These are phyloP conservation scores for Elasticomyces elasticus DNA, from an alignment of 495 filamentous ascomycete species.

Conservation along the genomic window DNA sequence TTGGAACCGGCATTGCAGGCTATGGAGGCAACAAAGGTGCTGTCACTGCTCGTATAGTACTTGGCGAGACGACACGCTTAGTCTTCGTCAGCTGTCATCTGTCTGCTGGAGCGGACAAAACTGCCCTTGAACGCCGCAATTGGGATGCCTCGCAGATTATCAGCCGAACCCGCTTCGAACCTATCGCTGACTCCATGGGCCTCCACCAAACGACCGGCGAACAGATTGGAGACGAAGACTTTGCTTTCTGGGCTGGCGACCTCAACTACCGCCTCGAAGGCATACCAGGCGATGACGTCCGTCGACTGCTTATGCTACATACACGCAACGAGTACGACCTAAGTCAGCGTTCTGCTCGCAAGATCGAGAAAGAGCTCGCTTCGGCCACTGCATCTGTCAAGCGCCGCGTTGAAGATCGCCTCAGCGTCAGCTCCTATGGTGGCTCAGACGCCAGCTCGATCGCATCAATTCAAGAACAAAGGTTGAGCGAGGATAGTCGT, in stretches of 20 bases:
- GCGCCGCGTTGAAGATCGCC: background rate
- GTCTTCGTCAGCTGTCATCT: conserved; percentile 88
- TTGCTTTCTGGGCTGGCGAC: conserved; percentile 93
- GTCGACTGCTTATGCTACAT: conserved; percentile 73
- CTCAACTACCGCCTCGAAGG: conserved; percentile 89
- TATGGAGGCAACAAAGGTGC: conserved; percentile 96
- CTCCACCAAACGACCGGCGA: conserved; percentile 45
- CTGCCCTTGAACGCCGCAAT: conserved; percentile 69
- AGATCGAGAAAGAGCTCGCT: conserved; percentile 31
- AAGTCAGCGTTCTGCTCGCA: conserved; percentile 23
- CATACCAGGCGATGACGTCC: conserved; percentile 81
- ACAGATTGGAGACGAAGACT: conserved; percentile 79
- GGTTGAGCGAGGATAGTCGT: background rate
- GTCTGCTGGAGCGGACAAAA: conserved; percentile 70
- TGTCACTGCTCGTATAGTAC: conserved; percentile 65
- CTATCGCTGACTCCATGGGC: conserved; percentile 48
- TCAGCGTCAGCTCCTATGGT: conserved; percentile 7
- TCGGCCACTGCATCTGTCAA: conserved; percentile 10
- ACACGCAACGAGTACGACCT: conserved; percentile 64
- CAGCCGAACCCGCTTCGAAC: conserved; percentile 61
- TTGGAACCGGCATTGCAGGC: conserved; percentile 81
- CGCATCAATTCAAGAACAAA: background rate
- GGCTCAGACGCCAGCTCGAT: background rate
- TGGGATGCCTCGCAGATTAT: conserved; percentile 80
- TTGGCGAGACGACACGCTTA: conserved; percentile 82